Percentiles rank a stretch among this genome's conserved stretches.
phyloP scores from a whole-genome alignment of 345 rosid species.

The Aquilaria sinensis region DNA sequence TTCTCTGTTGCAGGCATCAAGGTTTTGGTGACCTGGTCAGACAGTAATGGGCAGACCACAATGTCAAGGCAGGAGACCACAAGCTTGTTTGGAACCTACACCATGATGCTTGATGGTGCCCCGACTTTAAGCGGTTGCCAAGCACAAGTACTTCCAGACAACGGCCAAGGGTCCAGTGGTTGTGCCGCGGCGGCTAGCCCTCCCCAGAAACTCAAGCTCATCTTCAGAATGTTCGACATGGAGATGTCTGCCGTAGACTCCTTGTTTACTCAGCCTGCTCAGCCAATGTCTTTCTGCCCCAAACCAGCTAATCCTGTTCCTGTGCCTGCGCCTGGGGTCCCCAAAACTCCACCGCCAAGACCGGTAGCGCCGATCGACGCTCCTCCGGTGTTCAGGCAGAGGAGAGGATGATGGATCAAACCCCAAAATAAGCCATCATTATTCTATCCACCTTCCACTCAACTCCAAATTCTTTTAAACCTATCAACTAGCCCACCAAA shows the following conservation, averaged over 20 bases:
- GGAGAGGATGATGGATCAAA: too few relatives aligned
- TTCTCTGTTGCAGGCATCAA: constrained; percentile 42
- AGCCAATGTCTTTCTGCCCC: constrained; percentile 63
- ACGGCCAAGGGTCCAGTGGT: constrained; percentile 30
- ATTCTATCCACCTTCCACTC: too few relatives aligned
- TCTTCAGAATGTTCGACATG: constrained; percentile 47
- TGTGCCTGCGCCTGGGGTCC: constrained; percentile 21
- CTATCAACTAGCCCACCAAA: too few relatives aligned
- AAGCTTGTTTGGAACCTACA: constrained; percentile 59
- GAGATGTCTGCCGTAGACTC: constrained; percentile 48
- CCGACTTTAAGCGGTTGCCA: constrained; percentile 71
- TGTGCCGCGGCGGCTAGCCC: constrained; percentile 61
- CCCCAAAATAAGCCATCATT: too few relatives aligned
- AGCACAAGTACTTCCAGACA: constrained; percentile 47
- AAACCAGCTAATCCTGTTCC: constrained; percentile 34
- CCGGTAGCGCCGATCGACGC: constrained; percentile 6
- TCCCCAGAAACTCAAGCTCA: constrained; percentile 43
- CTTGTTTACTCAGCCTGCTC: constrained; percentile 64
- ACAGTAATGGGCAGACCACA: constrained; percentile 47
- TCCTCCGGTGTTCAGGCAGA: constrained; percentile 37
- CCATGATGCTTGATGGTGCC: constrained; percentile 62
- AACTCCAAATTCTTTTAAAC: too few relatives aligned
- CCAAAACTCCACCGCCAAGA: constrained; percentile 18
- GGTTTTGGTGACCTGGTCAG: constrained; percentile 51
- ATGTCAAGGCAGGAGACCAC: constrained; percentile 72